A percentile compares a stretch with the other conserved stretches of the same genome.
phyloP scores from a whole-genome alignment of 768 basidiomycete species.

The Suillus plorans region DNA sequence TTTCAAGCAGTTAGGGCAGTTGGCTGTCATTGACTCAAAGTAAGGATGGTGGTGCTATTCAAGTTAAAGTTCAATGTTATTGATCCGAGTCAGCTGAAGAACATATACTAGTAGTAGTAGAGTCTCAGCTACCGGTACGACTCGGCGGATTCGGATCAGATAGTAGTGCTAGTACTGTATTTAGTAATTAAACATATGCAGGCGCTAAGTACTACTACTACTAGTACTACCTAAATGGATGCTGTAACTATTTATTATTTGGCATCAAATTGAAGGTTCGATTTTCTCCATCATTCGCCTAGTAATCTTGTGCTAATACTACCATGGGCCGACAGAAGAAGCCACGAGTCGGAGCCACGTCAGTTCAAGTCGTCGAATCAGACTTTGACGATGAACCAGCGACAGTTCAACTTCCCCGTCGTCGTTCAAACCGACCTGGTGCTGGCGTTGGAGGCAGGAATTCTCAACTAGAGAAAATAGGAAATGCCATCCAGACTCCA shows the following conservation, averaged over 20 bases:
- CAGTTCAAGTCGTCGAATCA: no score
- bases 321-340: background rate
- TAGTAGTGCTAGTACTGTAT: background rate
- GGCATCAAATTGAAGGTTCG: background rate
- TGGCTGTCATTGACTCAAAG: background rate
- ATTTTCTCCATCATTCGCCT: background rate
- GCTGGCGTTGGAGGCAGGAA: background rate
- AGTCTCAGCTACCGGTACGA: no score
- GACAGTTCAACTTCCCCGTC: background rate
- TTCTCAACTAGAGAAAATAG: background rate
- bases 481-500: background rate
- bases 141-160: no score
- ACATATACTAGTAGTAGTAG: background rate
- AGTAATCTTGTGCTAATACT: background rate
- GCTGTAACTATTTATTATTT: no score
- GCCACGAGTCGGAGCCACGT: background rate
- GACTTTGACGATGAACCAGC: background rate
- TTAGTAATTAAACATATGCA: background rate
- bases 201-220: no score
- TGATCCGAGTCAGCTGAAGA: no score
- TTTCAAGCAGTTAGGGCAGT: background rate
- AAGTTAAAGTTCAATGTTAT: no score
- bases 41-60: background rate
- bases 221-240: no score
- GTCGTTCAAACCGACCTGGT: background rate